Base-by-base conservation (phyloP, 75 land plant species). In the Pseudotsuga menziesii region DNA sequence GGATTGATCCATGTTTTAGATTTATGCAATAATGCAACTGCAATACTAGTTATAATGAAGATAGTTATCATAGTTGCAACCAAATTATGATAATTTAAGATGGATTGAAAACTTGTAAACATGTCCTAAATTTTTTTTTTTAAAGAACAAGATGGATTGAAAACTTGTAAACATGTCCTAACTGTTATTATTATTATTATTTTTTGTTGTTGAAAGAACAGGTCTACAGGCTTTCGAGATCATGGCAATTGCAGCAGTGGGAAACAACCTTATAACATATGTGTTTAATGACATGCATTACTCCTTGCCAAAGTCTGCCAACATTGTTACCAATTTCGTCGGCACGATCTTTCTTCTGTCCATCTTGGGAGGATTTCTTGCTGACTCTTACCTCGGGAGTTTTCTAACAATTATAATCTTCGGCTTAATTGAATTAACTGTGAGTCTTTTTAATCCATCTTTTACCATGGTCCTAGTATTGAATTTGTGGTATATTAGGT, bases 151-250 rank as follows among this genome's bases (percentile, higher is more conserved):
- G n/a, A n/a, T n/a, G 36, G 36, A 35, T 39, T 39, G 11, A 48
- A 48, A 48, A 9, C 54, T 48, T 48, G 2, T 9, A 48, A 48
- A 48, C 54, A 9, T 48, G 54, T 9, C 54, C 54, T 48, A 11
- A 48, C 12, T 48, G 12, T n/a, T n/a, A n/a, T n/a, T n/a, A n/a
- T n/a, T n/a, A n/a, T n/a, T n/a, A n/a, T n/a, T n/a, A n/a, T n/a
- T n/a, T n/a, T n/a, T n/a, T n/a, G n/a, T n/a, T n/a, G n/a, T 75
- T 27, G 27, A 17, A 26, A 39, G 20, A 77, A 67, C 88, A 95
- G 98, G 92, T 29, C 73, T 96, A 22, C 98, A 94, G 85, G 83
- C 82, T 29, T 91, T 96, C 82, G 98, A 95, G 75, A 94, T 89
- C 66, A 85, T 95, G 89, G 98, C 89, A 36, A 89, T 85, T 3